These are phyloP conservation scores for Gossypium trilobum DNA, from an alignment of 441 rosid genomes.

Conservation along the genomic window DNA sequence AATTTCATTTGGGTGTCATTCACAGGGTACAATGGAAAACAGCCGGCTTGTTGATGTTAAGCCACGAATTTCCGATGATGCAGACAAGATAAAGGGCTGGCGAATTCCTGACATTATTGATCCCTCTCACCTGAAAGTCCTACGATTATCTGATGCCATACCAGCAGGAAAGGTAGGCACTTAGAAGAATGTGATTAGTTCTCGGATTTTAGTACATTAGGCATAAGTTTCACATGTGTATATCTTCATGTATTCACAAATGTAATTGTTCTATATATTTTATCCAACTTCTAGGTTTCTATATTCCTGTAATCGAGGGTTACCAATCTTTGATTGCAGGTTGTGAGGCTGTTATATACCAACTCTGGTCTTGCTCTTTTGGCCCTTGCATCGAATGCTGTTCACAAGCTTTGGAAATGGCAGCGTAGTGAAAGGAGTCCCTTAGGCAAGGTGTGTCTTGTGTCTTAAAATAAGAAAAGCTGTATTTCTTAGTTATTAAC, in stretches of 20 bases:
- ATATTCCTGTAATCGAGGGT: background rate
- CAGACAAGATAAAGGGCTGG: slow-evolving; percentile 38
- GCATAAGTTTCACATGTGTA: background rate
- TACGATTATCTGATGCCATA: slow-evolving; percentile 34
- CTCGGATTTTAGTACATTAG: background rate
- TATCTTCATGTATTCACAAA: background rate
- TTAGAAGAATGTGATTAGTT: background rate
- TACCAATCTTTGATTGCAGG: slow-evolving; percentile 23
- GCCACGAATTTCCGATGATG: slow-evolving; percentile 35
- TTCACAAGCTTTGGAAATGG: slow-evolving; percentile 59
- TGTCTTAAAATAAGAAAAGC: slow-evolving; percentile 5
- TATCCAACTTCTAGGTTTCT: background rate
- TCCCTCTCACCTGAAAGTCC: slow-evolving; percentile 34
- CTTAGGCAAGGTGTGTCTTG: slow-evolving; percentile 32
- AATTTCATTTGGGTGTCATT: slow-evolving; percentile 14
- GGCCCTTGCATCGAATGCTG: slow-evolving; percentile 41
- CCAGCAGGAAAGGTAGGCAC: slow-evolving; percentile 31
- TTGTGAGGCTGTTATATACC: slow-evolving; percentile 41
- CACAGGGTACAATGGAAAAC: slow-evolving; percentile 36
- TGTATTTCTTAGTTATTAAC: background rate
- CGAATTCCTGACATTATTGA: slow-evolving; percentile 36
- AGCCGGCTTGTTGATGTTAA: slow-evolving; percentile 43
- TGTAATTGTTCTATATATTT: background rate
- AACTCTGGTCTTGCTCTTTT: slow-evolving; percentile 44
- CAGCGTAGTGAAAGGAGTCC: slow-evolving; percentile 37